phyloP scores from a whole-genome alignment of 208 protist species.

The Acanthamoeba healyi region DNA sequence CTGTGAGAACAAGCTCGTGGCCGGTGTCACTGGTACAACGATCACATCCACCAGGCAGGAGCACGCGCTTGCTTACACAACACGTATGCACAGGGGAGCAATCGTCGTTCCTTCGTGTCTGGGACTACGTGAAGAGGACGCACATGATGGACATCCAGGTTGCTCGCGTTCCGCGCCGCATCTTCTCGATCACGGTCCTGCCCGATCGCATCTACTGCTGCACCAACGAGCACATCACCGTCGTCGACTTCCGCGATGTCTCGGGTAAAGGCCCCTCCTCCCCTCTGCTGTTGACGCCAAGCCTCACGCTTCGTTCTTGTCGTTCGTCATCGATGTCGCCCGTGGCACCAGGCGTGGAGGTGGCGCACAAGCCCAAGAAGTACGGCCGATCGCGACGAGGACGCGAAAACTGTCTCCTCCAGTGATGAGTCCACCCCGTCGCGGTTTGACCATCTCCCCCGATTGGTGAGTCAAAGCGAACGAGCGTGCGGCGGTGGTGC shows the following conservation, averaged over 20 bases:
- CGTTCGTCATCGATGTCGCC: too few relatives aligned
- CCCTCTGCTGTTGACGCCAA: too few relatives aligned
- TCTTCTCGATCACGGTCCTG: constrained; percentile 45
- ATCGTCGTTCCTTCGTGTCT: not conserved
- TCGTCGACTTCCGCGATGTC: constrained; percentile 48
- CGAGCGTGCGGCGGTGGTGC: too few relatives aligned
- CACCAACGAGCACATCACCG: constrained; percentile 40
- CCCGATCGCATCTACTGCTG: constrained; percentile 35
- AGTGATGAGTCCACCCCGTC: not conserved
- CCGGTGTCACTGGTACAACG: constrained; percentile 51
- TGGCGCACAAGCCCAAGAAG: constrained; percentile 17
- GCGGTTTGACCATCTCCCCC: too few relatives aligned
- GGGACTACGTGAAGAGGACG: constrained; percentile 13
- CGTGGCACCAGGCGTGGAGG: not conserved
- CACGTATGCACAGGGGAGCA: not conserved
- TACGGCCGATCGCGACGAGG: not conserved
- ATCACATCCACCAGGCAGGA: not conserved
- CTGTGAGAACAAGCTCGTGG: constrained; percentile 56
- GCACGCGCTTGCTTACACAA: not conserved
- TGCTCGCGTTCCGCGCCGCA: not conserved
- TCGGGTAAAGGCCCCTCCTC: not conserved
- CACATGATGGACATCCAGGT: constrained; percentile 8
- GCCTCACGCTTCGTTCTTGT: too few relatives aligned
- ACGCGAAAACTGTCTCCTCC: constrained; percentile 12
- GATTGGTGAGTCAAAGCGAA: too few relatives aligned